Percentiles rank a stretch among this genome's conserved stretches.
phyloP scores from a whole-genome alignment of 1,284 basidiomycete species.

The Butyriboletus appendiculatus region DNA sequence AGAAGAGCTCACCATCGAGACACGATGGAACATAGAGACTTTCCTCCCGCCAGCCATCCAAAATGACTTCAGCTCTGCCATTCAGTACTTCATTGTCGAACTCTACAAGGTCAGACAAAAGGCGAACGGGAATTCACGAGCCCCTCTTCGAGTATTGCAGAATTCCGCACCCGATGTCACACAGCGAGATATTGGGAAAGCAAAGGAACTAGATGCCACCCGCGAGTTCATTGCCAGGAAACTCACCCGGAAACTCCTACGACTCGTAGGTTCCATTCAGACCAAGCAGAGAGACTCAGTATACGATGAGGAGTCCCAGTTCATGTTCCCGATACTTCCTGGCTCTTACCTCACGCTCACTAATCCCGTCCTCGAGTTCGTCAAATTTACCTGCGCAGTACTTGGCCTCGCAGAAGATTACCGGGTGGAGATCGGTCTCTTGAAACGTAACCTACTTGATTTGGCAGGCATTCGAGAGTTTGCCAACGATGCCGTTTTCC shows the following conservation, averaged over 20 bases:
- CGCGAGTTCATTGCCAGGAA: slow-evolving; percentile 78
- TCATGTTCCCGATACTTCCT: slow-evolving; percentile 85
- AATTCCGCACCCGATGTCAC: slow-evolving; percentile 66
- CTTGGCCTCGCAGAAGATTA: slow-evolving; percentile 79
- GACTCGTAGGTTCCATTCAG: slow-evolving; percentile 68
- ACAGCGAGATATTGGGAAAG: slow-evolving; percentile 66
- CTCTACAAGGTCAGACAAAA: slow-evolving; percentile 81
- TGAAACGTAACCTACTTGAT: slow-evolving; percentile 91
- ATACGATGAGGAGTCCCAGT: slow-evolving; percentile 60
- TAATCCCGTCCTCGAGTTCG: slow-evolving; percentile 86
- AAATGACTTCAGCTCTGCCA: slow-evolving; percentile 70
- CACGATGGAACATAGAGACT: slow-evolving; percentile 94
- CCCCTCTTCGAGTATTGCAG: slow-evolving; percentile 75
- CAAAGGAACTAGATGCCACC: slow-evolving; percentile 68
- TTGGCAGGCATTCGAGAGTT: slow-evolving; percentile 90
- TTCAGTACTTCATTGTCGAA: slow-evolving; percentile 88
- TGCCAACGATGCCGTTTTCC: slow-evolving; percentile 79
- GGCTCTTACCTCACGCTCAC: slow-evolving; percentile 79
- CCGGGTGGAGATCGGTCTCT: slow-evolving; percentile 82
- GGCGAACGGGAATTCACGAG: slow-evolving; percentile 57
- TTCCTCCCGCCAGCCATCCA: slow-evolving; percentile 91
- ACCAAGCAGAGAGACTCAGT: slow-evolving; percentile 64
- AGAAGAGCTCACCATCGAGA: slow-evolving; percentile 72
- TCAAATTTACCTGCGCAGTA: slow-evolving; percentile 87
- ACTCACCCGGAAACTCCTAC: slow-evolving; percentile 83